Percentiles rank a stretch among this genome's conserved stretches.
phyloP scores from a whole-genome alignment of 2,329 filamentous ascomycete genomes.

The Immersiporthe knoxdaviesiana region DNA sequence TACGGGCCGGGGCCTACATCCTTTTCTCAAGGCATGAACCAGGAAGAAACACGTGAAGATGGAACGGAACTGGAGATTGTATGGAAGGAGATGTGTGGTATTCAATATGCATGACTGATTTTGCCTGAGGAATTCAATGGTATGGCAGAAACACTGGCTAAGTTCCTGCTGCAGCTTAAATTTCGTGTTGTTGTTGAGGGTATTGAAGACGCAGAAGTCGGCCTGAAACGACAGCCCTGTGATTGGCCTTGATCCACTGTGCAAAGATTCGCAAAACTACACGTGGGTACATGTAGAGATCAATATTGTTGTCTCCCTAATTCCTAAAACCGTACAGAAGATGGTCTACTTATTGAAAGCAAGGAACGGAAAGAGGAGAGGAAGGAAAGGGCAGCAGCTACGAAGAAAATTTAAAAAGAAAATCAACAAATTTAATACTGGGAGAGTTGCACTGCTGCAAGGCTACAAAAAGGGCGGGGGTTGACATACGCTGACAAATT shows the following conservation, averaged over 20 bases:
- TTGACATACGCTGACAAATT: background rate
- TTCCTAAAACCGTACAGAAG: background rate
- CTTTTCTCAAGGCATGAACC: background rate
- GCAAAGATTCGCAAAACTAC: too few species aligned
- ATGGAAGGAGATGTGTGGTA: too few species aligned
- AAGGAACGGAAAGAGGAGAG: background rate
- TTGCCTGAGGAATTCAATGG: too few species aligned
- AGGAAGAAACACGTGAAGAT: background rate
- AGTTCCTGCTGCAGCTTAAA: too few species aligned
- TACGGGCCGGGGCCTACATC: slow-evolving; percentile 12
- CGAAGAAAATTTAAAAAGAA: background rate
- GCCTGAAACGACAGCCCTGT: too few species aligned
- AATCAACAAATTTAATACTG: background rate
- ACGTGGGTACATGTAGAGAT: background rate
- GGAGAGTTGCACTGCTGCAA: background rate
- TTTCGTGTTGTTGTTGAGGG: too few species aligned
- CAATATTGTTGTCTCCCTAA: background rate
- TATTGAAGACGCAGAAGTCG: too few species aligned
- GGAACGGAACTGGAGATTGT: too few species aligned
- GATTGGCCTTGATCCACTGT: too few species aligned
- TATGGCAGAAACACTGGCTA: too few species aligned
- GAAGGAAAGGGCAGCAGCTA: background rate
- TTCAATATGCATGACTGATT: too few species aligned
- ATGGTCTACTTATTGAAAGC: background rate
- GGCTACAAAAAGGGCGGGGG: background rate